Evolutionary conservation across 192 early-diverging fungal genomes (phyloP).

Genomic region (Linderina pennispora): DNA sequence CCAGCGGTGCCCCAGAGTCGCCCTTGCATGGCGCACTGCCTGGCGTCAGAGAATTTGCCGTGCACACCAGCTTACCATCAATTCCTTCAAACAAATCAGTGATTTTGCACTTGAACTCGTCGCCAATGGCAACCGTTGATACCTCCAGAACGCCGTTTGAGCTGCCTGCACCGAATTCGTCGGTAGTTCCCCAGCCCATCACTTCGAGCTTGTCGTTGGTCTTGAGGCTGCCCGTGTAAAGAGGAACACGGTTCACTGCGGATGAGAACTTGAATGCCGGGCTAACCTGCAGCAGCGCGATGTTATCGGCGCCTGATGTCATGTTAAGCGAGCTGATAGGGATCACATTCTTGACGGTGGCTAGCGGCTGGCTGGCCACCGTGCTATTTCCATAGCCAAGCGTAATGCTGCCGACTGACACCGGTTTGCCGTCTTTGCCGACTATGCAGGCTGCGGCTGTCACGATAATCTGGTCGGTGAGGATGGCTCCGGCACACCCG

Average conservation of each 20-base stretch:
- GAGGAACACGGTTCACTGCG: constrained; percentile 23
- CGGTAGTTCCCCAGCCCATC: constrained; percentile 33
- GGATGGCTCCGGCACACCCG: constrained; percentile 34
- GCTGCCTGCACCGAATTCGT: constrained; percentile 21
- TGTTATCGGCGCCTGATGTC: constrained; percentile 25
- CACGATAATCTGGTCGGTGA: constrained; percentile 36
- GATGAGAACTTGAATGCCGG: constrained; percentile 8
- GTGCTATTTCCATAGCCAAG: constrained; percentile 30
- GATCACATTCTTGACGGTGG: constrained; percentile 17
- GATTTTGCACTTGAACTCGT: constrained; percentile 18
- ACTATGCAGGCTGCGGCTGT: constrained; percentile 35
- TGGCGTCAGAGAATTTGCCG: constrained; percentile 27
- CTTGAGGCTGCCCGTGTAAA: constrained; percentile 22
- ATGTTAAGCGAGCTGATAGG: constrained; percentile 15
- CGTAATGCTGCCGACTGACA: constrained; percentile 16
- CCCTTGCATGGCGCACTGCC: constrained; percentile 26
- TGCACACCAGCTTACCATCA: constrained; percentile 32
- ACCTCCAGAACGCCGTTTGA: constrained; percentile 19
- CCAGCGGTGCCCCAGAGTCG: constrained; percentile 34
- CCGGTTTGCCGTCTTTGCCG: constrained; percentile 7
- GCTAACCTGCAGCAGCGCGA: constrained; percentile 33
- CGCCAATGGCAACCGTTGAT: constrained; percentile 31
- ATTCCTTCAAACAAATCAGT: constrained; percentile 24
- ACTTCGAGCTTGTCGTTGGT: constrained; percentile 22
- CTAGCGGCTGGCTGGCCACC: constrained; percentile 19